Evolutionary conservation across 1,284 basidiomycete genomes (phyloP), one percentile per base, ranked within the genome.

Genomic region (Erythrobasidium hasegawianum): DNA sequence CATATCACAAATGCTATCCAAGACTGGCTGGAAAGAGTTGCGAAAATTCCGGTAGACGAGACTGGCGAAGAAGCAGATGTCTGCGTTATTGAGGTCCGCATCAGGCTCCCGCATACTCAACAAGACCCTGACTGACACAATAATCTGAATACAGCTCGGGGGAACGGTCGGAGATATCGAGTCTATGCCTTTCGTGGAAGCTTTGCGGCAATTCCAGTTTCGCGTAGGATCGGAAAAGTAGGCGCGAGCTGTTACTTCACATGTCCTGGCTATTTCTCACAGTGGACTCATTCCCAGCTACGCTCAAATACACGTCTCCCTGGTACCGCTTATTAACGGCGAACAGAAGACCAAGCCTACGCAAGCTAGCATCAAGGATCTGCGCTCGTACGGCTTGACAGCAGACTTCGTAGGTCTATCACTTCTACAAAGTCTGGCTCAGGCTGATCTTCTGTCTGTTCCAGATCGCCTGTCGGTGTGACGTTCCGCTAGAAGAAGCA

Each of bases 321-420:
- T 99, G 41, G 93, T 98, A 7, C 95, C 95, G 16, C 90, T 97
- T 73, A 90, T 99, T 81, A 91, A 96, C 67, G 95, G 96, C 62
- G 95, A 99, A 78, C 95, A 97, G 76, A 99, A 99, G 81, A 99
- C 95, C 8, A 98, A 98, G 78, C 95, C 95, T 2, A 99, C 95
- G 0, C 95, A 98, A 78, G 96, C 95, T 16, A 95, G 93, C 45
- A 88, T 98, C 18, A 89, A 96, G 72, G 94, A 94, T 68, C 81
- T 98, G 39, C 86, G 96, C 59, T 95, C 96, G 13, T 83, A 97
- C 10, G 95, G 95, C 73, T 81, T 99, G 9, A 83, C 94, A 14
- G 93, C 95, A 57, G 95, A 99, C 79, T 79, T 98, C 73, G 89
- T 91, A 69, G 68, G 87, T 80, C 22, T 47, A 24, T 14, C 43